phyloP scores from a whole-genome alignment of 345 rosid genomes.

The Moringa oleifera region DNA sequence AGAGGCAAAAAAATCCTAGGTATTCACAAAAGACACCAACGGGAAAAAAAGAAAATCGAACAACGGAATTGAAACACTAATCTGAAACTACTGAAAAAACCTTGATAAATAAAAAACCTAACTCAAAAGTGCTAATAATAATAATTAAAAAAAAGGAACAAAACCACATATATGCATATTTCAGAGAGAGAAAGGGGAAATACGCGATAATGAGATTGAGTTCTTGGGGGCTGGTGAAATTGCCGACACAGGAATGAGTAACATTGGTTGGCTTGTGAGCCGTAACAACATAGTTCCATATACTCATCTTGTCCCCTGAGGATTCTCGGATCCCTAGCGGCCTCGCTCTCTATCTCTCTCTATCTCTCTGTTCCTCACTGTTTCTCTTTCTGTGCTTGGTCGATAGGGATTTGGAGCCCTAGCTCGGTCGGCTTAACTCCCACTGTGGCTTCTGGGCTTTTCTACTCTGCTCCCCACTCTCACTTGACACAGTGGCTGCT shows the following conservation, averaged over 20 bases:
- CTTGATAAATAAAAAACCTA: background rate
- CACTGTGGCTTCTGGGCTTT: background rate
- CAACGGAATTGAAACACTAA: background rate
- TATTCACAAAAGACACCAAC: too few species aligned
- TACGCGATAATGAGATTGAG: constrained; percentile 95
- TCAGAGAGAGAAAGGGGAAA: background rate
- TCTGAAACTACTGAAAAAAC: background rate
- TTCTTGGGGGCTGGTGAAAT: constrained; percentile 87
- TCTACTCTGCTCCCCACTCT: too few species aligned
- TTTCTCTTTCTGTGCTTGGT: background rate
- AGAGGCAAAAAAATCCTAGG: too few species aligned
- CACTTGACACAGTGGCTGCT: background rate
- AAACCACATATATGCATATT: too few species aligned
- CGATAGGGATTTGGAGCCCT: background rate
- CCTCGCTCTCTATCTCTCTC: too few species aligned
- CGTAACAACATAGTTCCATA: constrained; percentile 56
- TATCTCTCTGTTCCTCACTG: background rate
- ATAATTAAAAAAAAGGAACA: background rate
- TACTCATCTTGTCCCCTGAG: constrained; percentile 22
- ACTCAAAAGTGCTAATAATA: background rate
- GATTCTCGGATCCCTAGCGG: too few species aligned
- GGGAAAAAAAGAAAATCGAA: background rate
- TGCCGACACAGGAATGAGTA: constrained; percentile 92
- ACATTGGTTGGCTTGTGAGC: constrained; percentile 84
- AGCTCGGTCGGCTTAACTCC: background rate